Evolutionary conservation across 768 basidiomycete species (phyloP).

Genomic region (Suillus decipiens): DNA sequence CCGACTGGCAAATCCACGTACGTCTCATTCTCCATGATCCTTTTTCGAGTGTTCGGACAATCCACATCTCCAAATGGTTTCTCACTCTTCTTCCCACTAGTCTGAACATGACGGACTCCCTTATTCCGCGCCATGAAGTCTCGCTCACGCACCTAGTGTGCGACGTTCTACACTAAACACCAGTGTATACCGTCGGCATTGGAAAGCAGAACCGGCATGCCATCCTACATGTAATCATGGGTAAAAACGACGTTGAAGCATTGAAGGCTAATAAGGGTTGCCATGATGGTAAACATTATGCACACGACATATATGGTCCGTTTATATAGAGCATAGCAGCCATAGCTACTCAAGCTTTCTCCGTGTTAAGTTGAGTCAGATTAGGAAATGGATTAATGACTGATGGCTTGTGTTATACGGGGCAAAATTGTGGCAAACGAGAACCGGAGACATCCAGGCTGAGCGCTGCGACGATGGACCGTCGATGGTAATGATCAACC

Average conservation of each 20-base stretch:
- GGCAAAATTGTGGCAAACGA: slow-evolving; percentile 16
- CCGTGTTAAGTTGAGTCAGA: no score
- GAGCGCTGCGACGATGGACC: no score
- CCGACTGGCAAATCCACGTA: background rate
- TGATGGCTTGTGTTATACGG: background rate
- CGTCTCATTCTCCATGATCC: background rate
- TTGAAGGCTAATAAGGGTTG: background rate
- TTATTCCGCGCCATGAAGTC: background rate
- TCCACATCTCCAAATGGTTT: background rate
- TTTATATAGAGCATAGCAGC: no score
- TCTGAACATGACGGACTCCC: background rate
- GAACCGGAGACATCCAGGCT: slow-evolving; percentile 24
- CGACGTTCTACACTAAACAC: background rate
- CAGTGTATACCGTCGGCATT: background rate
- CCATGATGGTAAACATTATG: background rate
- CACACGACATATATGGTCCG: background rate
- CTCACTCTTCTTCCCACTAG: background rate
- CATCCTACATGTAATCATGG: background rate
- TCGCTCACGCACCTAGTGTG: background rate
- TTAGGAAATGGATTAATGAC: no score
- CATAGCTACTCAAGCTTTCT: no score
- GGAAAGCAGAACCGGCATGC: background rate
- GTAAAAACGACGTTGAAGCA: background rate
- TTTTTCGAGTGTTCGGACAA: background rate
- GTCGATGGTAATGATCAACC: no score